Base-by-base conservation (phyloP, 495 filamentous ascomycete genomes). In the Melanomma pulvis-pyrius region DNA sequence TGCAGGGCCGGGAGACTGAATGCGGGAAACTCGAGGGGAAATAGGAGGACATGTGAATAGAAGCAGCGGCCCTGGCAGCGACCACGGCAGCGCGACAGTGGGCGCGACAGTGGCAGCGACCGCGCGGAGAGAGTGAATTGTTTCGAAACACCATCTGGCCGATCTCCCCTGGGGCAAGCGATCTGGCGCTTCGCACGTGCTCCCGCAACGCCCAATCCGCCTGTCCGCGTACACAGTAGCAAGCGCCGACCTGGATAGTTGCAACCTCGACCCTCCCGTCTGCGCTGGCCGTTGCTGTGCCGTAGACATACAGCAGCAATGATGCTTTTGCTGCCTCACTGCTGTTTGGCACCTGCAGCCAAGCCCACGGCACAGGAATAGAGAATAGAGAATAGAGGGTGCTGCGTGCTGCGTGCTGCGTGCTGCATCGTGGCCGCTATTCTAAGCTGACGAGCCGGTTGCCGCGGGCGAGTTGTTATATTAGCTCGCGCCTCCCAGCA, bases 111-210 rank as follows among this genome's bases (percentile, higher is more conserved):
- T n/a, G n/a, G n/a, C n/a, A n/a, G n/a, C n/a, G n/a, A n/a, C n/a
- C n/a, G n/a, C n/a, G n/a, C n/a, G n/a, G n/a, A n/a, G n/a, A n/a
- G 44, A n/a, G 67, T 64, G 25, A 44, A 62, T 51, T n/a, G 67
- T 69, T 69, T 69, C 67, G 67, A 69, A 69, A 69, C 67, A 54
- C 5, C 39, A 3, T 36, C 32, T 13, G 13, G 6, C 32, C 32
- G 32, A 36, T 36, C 32, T 36, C 32, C 6, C 32, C 32, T 36
- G 6, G 32, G 32, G 32, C 32, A 13, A 6, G 17, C 25, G 25
- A 26, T 19, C 4, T 4, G 41, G 44, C 41, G 48, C 56, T 48
- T 24, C 56, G 48, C 61, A 57, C 61, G 50, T 58, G 57, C 65
- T 44, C 29, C 32, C 56, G 34, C 32, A 21, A 46, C 51, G 2